phyloP scores from a whole-genome alignment of 148 eudicot genomes.

The Diospyros lotus region DNA sequence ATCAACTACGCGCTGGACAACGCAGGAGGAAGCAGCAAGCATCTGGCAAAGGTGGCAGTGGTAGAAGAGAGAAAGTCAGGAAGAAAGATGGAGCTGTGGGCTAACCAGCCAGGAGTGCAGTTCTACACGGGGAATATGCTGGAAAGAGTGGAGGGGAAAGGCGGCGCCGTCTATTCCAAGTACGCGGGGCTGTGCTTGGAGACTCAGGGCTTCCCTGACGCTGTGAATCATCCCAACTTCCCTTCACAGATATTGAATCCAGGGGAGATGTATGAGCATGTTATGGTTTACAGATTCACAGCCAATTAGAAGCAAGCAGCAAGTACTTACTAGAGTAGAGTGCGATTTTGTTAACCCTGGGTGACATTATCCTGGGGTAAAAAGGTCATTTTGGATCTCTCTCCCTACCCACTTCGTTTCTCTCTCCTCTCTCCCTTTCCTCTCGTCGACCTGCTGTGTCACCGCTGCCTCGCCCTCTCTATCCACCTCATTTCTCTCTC shows the following conservation, averaged over 20 bases:
- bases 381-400: too few relatives aligned
- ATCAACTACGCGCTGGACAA: constrained; percentile 69
- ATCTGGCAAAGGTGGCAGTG: constrained; percentile 34
- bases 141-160: constrained; percentile 42
- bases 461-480: too few relatives aligned
- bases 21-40: constrained; percentile 9
- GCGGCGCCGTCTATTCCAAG: constrained; percentile 33
- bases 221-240: constrained; percentile 63
- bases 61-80: constrained; percentile 47
- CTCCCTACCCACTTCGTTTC: too few relatives aligned
- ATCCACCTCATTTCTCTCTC: too few relatives aligned
- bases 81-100: constrained; percentile 60
- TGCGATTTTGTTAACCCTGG: neutral
- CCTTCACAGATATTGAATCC: constrained; percentile 75
- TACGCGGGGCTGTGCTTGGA: constrained; percentile 58
- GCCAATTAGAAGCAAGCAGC: constrained; percentile 9
- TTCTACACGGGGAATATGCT: constrained; percentile 59
- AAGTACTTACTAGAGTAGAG: neutral
- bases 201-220: constrained; percentile 82
- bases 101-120: constrained; percentile 53
- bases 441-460: too few relatives aligned
- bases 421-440: too few relatives aligned
- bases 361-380: too few relatives aligned
- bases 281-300: constrained; percentile 66
- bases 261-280: constrained; percentile 43